Evolutionary conservation across 345 rosid species (phyloP), one percentile per base, ranked within the genome.

Genomic region (Atalantia buxifolia): DNA sequence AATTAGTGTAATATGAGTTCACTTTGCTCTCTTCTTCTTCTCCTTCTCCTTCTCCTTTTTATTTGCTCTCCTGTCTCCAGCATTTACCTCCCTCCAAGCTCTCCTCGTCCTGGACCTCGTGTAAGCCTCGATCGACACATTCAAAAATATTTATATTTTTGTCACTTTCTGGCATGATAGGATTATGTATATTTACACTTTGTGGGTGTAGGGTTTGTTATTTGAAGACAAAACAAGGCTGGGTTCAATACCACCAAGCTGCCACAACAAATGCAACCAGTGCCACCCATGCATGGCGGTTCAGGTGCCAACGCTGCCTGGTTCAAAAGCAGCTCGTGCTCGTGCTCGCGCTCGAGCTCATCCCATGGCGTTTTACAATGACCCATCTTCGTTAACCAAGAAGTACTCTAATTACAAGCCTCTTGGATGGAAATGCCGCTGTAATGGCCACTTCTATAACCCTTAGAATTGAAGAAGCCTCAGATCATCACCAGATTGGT

Each of bases 281-380:
- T 95, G 99, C 62, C 97, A 92, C 80, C 98, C 99, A 4, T 95
- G 99, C 91, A 88, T 84, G 88, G 94, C 98, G 12, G 91, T 90
- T 75, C 98, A 92, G 78, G 93, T 93, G 6, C 97, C 98, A 0
- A 83, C 90, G 2, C 31, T 84, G 18, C 98, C 92, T 3, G 76
- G 40, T 68, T 82, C 80, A 63, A 45, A 57, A 73, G 77, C 81
- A 0, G 50, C 50, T 13, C 18, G 50, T 4, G 14, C 50, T 9
- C 45, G 45, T 0, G 13, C 45, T 40, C 45, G 45, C 0, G 33
- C 35, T 5, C 36, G 36, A 4, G 48, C 48, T 64, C 82, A 80
- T 69, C 68, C 78, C 25, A 53, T 19, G 71, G 86, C 76, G 84
- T 76, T 76, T 55, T 76, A 79, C 10, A 64, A 30, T 53, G 83